A percentile compares a stretch with the other conserved stretches of the same genome.
These are phyloP conservation scores for Plectosphaerella sp. DNA, from an alignment of 2,329 filamentous ascomycete species.

Conservation along the genomic window DNA sequence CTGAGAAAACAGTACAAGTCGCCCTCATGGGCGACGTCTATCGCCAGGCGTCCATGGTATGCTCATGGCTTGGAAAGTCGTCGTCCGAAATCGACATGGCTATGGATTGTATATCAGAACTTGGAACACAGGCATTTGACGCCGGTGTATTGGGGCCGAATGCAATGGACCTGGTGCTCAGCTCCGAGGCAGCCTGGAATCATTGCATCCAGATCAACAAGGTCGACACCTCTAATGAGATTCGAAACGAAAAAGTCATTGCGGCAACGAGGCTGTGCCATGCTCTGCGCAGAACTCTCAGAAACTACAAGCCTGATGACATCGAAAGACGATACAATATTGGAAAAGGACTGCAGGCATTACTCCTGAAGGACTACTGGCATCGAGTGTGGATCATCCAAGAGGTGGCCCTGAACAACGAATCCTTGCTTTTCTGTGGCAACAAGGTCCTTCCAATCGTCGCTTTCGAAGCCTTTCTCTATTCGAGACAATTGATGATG, in stretches of 20 bases:
- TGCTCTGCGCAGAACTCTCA: not conserved
- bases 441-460: conserved; percentile 4
- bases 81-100: not conserved
- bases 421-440: conserved; percentile 19
- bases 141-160: not conserved
- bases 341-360: not conserved
- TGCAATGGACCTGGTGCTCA: too few relatives aligned
- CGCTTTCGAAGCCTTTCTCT: conserved; percentile 5
- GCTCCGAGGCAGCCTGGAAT: not conserved
- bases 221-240: not conserved
- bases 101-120: not conserved
- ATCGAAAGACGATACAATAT: not conserved
- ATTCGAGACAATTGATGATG: too few relatives aligned
- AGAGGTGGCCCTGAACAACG: conserved; percentile 19
- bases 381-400: conserved; percentile 25
- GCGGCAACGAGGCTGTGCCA: not conserved
- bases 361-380: conserved; percentile 31
- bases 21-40: conserved; percentile 13
- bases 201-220: not conserved
- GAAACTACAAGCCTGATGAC: not conserved
- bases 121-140: not conserved
- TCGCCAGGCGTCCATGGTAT: conserved; percentile 9
- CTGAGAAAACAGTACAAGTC: conserved; percentile 14
- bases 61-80: conserved; percentile 12
- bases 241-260: not conserved